Base-by-base conservation (phyloP, 2,329 filamentous ascomycete species). In the Penicillium psychrosexuale region DNA sequence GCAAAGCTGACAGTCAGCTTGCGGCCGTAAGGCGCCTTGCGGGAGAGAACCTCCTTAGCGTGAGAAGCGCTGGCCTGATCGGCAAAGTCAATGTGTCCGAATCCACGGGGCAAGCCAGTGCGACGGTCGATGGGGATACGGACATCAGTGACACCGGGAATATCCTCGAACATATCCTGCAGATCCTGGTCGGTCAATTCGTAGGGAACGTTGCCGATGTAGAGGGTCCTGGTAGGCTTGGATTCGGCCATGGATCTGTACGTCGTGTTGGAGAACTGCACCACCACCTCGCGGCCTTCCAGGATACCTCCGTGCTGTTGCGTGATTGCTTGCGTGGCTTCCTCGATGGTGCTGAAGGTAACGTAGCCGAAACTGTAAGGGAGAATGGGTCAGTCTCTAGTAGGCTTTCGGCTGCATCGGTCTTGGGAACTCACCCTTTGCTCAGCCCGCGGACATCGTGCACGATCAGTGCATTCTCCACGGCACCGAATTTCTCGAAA, bases 111-210 rank as follows among this genome's bases (percentile, higher is more conserved):
- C 75, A 89, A 87, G 43, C 91, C 91, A 7, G 89, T 91, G 61
- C 85, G 81, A 65, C 89, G 84, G 74, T 96, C 90, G 64, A 94
- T 88, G 48, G 91, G 88, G 53, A 96, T 87, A 57, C 91, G 85
- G 45, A 96, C 85, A 66, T 92, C 89, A 51, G 81, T 75, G 45
- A 93, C 81, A 70, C 89, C 87, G 47, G 81, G 77, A 56, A 95
- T 78, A 24, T 84, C 81, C 55, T 81, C 78, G 81, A 96, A 93
- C 27, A 95, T 74, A 50, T 85, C 80, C 74, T 92, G 91, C 51
- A 96, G 79, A 66, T 96, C 91, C 51, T 84, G 83, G 68, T 96
- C 91, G 8, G 88, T 89, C 77, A 92, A 88, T 75, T 95, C 89
- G 69, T 89, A 94, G 11, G 89, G 86, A 74, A 96, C 84, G 77